These are phyloP conservation scores for Adenanthera pavonina DNA, from an alignment of 306 rosid species.

Conservation along the genomic window DNA sequence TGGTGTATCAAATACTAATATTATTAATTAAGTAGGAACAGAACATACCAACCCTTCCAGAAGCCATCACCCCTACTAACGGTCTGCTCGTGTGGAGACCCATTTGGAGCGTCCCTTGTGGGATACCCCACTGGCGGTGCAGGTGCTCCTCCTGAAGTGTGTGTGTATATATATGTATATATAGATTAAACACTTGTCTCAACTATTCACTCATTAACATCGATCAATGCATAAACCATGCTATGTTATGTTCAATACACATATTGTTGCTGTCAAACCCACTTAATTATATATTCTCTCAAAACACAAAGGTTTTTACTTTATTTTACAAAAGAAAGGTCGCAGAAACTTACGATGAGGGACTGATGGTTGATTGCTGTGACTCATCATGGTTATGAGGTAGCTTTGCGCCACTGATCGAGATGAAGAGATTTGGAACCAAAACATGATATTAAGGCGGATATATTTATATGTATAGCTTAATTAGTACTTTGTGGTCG, in stretches of 20 bases:
- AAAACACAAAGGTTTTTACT: too few relatives aligned
- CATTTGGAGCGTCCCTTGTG: not conserved
- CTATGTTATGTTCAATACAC: too few relatives aligned
- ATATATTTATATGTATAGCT: too few relatives aligned
- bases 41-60: conserved; percentile 47
- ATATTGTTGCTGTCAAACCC: too few relatives aligned
- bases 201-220: too few relatives aligned
- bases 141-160: not conserved
- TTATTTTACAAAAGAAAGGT: too few relatives aligned
- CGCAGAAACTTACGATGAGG: not conserved
- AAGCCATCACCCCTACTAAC: conserved; percentile 42
- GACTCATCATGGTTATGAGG: not conserved
- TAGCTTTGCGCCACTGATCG: not conserved
- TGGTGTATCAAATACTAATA: not conserved
- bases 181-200: too few relatives aligned
- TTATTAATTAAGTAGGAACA: not conserved
- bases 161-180: too few relatives aligned
- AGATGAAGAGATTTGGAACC: not conserved
- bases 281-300: too few relatives aligned
- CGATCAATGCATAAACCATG: too few relatives aligned
- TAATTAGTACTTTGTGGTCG: too few relatives aligned
- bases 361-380: not conserved
- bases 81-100: not conserved
- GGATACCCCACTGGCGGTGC: conserved; percentile 41
- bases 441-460: too few relatives aligned